phyloP scores from a whole-genome alignment of 2,329 filamentous ascomycete species.

The Monosporascus sp. region DNA sequence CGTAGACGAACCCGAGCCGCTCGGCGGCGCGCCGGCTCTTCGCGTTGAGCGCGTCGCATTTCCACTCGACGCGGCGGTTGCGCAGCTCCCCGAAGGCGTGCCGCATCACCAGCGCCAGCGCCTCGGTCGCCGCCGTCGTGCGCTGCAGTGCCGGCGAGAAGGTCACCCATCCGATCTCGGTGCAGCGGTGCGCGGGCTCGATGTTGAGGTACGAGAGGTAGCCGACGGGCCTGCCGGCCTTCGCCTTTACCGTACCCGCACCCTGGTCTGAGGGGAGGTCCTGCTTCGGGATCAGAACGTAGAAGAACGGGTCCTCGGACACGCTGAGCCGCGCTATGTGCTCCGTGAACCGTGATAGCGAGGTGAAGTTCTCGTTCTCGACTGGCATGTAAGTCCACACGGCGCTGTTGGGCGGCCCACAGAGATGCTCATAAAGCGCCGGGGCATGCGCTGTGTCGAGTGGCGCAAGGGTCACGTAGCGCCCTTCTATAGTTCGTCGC shows the following conservation, averaged over 20 bases:
- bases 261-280: neutral
- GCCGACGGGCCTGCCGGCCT: constrained; percentile 14
- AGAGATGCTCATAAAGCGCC: constrained; percentile 16
- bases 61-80: constrained; percentile 59
- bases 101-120: constrained; percentile 49
- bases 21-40: constrained; percentile 49
- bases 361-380: constrained; percentile 16
- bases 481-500: constrained; percentile 7
- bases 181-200: constrained; percentile 38
- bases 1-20: constrained; percentile 53
- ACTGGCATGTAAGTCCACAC: constrained; percentile 22
- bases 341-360: constrained; percentile 13
- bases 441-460: constrained; percentile 14
- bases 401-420: constrained; percentile 16
- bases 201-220: constrained; percentile 36
- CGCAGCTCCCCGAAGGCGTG: constrained; percentile 49
- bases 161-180: constrained; percentile 55
- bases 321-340: constrained; percentile 9
- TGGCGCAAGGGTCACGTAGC: constrained; percentile 15
- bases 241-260: no score
- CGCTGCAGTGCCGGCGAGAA: constrained; percentile 46
- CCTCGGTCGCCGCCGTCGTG: constrained; percentile 52
- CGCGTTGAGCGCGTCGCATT: constrained; percentile 53
- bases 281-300: constrained; percentile 17
- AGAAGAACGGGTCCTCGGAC: constrained; percentile 18